These are phyloP conservation scores for Ustulina deusta DNA, from an alignment of 2,329 filamentous ascomycete genomes.

Conservation along the genomic window DNA sequence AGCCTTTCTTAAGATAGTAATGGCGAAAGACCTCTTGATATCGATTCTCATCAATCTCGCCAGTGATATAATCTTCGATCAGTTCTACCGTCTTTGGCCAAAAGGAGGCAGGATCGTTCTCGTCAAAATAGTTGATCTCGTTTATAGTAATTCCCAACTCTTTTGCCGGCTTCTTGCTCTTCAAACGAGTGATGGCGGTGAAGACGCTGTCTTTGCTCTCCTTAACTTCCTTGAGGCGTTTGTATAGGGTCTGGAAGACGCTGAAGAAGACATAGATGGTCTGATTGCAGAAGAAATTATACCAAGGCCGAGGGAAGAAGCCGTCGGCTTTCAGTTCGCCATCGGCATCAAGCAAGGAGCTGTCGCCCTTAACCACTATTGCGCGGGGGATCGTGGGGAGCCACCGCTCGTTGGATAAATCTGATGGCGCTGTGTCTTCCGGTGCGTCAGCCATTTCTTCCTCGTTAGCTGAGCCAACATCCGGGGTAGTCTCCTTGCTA, in stretches of 20 bases:
- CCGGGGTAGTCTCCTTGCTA: constrained; percentile 91
- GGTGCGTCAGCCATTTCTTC: constrained; percentile 76
- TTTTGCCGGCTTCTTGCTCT: constrained; percentile 81
- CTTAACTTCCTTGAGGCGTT: constrained; percentile 86
- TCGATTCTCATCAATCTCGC: constrained; percentile 82
- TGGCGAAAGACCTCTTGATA: constrained; percentile 92
- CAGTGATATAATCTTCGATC: constrained; percentile 86
- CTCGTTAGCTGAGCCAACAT: constrained; percentile 80
- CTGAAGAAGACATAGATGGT: constrained; percentile 95
- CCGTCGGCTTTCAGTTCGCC: constrained; percentile 80
- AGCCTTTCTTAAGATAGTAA: constrained; percentile 91
- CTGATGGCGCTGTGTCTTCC: constrained; percentile 69
- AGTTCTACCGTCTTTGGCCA: constrained; percentile 88
- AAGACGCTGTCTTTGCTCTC: constrained; percentile 78
- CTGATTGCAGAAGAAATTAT: constrained; percentile 92
- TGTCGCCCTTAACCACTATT: constrained; percentile 66
- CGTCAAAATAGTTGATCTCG: constrained; percentile 80
- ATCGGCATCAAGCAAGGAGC: constrained; percentile 67
- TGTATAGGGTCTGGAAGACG: constrained; percentile 91
- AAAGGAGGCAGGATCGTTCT: constrained; percentile 73
- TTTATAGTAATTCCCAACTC: constrained; percentile 88
- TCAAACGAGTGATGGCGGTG: constrained; percentile 78
- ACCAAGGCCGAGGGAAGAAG: constrained; percentile 82
- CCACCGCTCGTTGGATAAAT: constrained; percentile 74
- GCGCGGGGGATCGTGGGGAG: constrained; percentile 71